Conservation (phyloP, 192 early-diverging fungal species). For the Gonapodya prolifera region DNA sequence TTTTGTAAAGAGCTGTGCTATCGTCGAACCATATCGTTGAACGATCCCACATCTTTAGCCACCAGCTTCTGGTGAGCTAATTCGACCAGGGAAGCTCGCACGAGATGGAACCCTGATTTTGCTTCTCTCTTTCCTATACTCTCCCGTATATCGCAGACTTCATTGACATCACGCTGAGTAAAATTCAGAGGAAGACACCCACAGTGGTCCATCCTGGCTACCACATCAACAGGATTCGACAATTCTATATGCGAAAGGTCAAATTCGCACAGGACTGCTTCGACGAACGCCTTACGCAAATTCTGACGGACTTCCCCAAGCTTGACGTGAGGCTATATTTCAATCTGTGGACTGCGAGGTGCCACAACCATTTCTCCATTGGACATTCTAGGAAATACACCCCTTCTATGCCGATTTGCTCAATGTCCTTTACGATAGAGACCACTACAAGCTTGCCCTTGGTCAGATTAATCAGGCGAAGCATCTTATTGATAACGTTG, state of each 20-base stretch:
- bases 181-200: slow-evolving; percentile 96
- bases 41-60: neutral
- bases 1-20: neutral
- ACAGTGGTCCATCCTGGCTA: slow-evolving; percentile 94
- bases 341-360: neutral
- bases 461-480: slow-evolving; percentile 96
- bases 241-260: slow-evolving; percentile 99
- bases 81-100: neutral
- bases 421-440: slow-evolving; percentile 99
- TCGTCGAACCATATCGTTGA: neutral
- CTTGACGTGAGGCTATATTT: slow-evolving; percentile 59
- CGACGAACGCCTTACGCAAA: slow-evolving; percentile 89
- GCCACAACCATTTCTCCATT: neutral
- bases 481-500: slow-evolving; percentile 92
- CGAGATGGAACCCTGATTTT: neutral
- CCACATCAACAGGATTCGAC: slow-evolving; percentile 90
- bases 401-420: slow-evolving; percentile 99
- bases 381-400: slow-evolving; percentile 71
- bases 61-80: neutral
- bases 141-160: slow-evolving; percentile 30
- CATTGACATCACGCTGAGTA: slow-evolving; percentile 93
- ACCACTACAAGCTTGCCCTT: slow-evolving; percentile 99
- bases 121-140: neutral
- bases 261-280: slow-evolving; percentile 97
- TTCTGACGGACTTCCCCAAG: slow-evolving; percentile 93